These are phyloP conservation scores for Ascochyta viciae-villosae DNA, from an alignment of 2,329 filamentous ascomycete genomes.

Conservation along the genomic window DNA sequence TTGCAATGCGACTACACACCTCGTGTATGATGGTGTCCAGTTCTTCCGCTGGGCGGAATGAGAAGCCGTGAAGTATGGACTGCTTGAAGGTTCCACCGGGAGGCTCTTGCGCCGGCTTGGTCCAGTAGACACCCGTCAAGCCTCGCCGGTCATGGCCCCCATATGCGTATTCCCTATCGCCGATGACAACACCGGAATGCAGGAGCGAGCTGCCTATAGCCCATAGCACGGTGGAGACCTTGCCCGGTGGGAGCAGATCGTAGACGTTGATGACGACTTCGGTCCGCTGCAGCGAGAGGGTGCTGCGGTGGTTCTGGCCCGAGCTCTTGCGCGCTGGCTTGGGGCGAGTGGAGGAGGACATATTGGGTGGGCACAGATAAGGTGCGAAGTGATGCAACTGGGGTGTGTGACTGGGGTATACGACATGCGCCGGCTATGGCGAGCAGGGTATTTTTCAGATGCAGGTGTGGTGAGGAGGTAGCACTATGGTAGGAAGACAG, in stretches of 20 bases:
- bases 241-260: constrained; percentile 77
- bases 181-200: constrained; percentile 83
- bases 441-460: constrained; percentile 18
- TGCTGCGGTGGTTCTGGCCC: constrained; percentile 64
- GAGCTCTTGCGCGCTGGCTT: constrained; percentile 52
- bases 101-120: constrained; percentile 72
- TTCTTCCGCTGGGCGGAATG: constrained; percentile 71
- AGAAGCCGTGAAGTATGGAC: constrained; percentile 81
- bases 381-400: constrained; percentile 5
- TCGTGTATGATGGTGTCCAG: constrained; percentile 73
- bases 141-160: constrained; percentile 77
- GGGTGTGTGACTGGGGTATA: constrained; percentile 15
- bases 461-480: constrained; percentile 8
- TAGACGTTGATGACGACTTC: constrained; percentile 81
- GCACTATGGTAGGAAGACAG: constrained; percentile 8
- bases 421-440: neutral
- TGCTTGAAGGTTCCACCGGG: constrained; percentile 79
- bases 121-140: constrained; percentile 84
- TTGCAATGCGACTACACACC: constrained; percentile 27
- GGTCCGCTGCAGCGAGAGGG: constrained; percentile 73
- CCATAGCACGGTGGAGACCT: constrained; percentile 79
- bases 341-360: constrained; percentile 42
- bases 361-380: constrained; percentile 18
- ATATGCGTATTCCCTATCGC: constrained; percentile 82
- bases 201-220: constrained; percentile 77